Evolutionary conservation across 2,329 filamentous ascomycete genomes (phyloP).

Genomic region (Cordyceps farinosa): DNA sequence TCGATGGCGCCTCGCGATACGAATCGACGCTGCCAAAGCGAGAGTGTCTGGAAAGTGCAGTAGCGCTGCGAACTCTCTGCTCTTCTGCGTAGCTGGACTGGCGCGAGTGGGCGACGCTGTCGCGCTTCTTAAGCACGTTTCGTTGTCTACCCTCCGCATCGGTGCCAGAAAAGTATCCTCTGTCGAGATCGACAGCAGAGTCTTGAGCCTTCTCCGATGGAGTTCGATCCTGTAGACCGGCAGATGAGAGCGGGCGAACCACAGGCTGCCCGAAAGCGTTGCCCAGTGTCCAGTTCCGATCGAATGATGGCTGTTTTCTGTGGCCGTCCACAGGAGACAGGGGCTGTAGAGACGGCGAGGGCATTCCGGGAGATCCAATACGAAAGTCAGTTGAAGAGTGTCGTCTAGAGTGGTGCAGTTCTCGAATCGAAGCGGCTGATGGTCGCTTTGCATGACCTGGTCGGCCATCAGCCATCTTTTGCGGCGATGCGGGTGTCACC

Average conservation of each 20-base stretch:
- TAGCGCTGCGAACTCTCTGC: constrained; percentile 62
- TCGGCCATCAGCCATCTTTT: constrained; percentile 40
- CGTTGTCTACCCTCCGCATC: constrained; percentile 74
- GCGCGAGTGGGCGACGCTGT: constrained; percentile 58
- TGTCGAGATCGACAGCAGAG: constrained; percentile 64
- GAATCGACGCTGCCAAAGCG: constrained; percentile 78
- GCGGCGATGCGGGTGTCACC: constrained; percentile 39
- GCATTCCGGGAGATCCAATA: constrained; percentile 27
- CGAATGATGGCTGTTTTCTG: constrained; percentile 66
- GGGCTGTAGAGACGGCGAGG: constrained; percentile 39
- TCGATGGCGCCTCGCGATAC: constrained; percentile 59
- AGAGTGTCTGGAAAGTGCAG: constrained; percentile 68
- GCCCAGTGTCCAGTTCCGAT: constrained; percentile 66
- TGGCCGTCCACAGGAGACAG: constrained; percentile 45
- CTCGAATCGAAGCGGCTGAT: constrained; percentile 77
- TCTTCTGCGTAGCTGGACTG: constrained; percentile 77
- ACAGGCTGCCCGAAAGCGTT: constrained; percentile 40
- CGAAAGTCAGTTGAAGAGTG: constrained; percentile 83
- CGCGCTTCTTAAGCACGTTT: constrained; percentile 78
- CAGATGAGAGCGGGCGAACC: constrained; percentile 50
- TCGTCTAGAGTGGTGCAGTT: constrained; percentile 77
- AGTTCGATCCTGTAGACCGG: constrained; percentile 46
- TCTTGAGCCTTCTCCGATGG: constrained; percentile 43
- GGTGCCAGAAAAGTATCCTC: constrained; percentile 89
- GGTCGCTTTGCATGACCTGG: constrained; percentile 56